These are phyloP conservation scores for Penicillium lividum DNA, from an alignment of 495 filamentous ascomycete genomes.

Conservation along the genomic window DNA sequence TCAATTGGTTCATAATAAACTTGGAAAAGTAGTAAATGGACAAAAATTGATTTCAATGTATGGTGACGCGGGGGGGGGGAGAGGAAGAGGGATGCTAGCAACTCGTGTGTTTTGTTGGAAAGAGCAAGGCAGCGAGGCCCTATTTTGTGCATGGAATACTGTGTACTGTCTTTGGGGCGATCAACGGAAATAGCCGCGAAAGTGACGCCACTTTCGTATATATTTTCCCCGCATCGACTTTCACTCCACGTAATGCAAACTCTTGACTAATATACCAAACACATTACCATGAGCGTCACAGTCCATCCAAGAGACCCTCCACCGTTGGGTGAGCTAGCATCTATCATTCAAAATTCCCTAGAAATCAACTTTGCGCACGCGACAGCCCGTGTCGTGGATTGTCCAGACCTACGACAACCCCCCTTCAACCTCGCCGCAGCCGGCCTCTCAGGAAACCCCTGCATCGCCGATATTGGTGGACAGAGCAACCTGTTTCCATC, in stretches of 20 bases:
- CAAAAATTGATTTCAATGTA: too few relatives aligned
- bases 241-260: not conserved
- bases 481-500: slow-evolving; percentile 35
- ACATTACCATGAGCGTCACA: slow-evolving; percentile 16
- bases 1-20: too few relatives aligned
- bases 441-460: slow-evolving; percentile 36
- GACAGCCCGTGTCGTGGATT: slow-evolving; percentile 28
- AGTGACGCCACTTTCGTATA: not conserved
- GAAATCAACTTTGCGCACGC: slow-evolving; percentile 27
- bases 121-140: too few relatives aligned
- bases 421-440: slow-evolving; percentile 39
- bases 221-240: not conserved
- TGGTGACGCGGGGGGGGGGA: too few relatives aligned
- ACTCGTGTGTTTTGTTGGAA: too few relatives aligned
- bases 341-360: slow-evolving; percentile 24
- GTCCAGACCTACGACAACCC: slow-evolving; percentile 36
- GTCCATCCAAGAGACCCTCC: slow-evolving; percentile 26
- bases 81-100: too few relatives aligned
- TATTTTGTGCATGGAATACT: too few relatives aligned
- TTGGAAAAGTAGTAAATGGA: too few relatives aligned
- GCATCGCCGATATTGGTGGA: slow-evolving; percentile 43
- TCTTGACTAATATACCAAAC: not conserved
- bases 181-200: too few relatives aligned
- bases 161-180: too few relatives aligned
- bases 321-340: slow-evolving; percentile 26